phyloP scores from a whole-genome alignment of 148 eudicot species.

The Rhododendron ovatum region DNA sequence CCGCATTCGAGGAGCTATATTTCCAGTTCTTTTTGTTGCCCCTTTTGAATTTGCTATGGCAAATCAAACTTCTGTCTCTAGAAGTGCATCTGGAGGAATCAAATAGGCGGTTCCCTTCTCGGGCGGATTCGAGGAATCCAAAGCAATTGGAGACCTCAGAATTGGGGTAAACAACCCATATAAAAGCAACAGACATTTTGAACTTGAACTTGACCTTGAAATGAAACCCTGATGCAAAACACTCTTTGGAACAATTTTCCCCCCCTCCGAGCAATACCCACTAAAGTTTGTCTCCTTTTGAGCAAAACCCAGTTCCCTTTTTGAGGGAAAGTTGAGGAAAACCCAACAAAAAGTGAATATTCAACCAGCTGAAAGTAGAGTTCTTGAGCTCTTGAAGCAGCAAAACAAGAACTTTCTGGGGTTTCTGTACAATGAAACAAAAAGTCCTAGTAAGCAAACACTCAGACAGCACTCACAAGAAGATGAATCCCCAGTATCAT shows the following conservation, averaged over 20 bases:
- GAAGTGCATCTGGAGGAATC: conserved; percentile 21
- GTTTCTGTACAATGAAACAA: neutral
- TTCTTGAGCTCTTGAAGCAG: conserved; percentile 4
- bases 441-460: neutral
- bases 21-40: conserved; percentile 35
- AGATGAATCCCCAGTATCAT: neutral
- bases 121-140: conserved; percentile 41
- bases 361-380: conserved; percentile 9
- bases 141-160: conserved; percentile 53
- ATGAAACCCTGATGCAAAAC: neutral
- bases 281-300: neutral
- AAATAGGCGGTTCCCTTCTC: conserved; percentile 21
- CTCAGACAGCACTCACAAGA: neutral
- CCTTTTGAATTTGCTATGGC: conserved; percentile 35
- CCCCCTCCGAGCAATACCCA: neutral
- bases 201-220: conserved; percentile 8
- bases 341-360: neutral
- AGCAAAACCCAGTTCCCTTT: conserved; percentile 6
- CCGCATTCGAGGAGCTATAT: conserved; percentile 23
- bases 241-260: neutral
- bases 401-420: neutral
- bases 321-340: neutral
- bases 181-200: conserved; percentile 68
- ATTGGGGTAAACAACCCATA: conserved; percentile 68
- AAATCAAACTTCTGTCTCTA: conserved; percentile 19